Base-by-base conservation (phyloP, 2,329 filamentous ascomycete species). In the Venturia asperata region DNA sequence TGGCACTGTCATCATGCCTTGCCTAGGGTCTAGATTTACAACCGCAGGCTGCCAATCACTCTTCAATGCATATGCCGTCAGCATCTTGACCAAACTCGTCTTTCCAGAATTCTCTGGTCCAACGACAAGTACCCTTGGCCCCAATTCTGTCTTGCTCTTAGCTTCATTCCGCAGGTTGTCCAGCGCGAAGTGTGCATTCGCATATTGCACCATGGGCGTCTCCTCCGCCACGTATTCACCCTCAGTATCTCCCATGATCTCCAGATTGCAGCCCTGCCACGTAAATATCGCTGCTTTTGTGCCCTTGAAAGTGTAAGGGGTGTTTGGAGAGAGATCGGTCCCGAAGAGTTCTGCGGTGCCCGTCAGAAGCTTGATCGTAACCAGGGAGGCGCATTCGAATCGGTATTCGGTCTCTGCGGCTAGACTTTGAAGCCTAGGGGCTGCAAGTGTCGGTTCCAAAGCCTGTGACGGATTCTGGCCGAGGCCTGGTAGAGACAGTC, bases 311-410 rank as follows among this genome's bases (percentile, higher is more conserved):
- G 82, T 87, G 79, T 97, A 97, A 11, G 85, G 82, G 63, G 89
- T 88, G 65, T 88, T 89, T 11, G 85, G 83, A 13, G 92, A 92
- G 55, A 99, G 88, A 78, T 99, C 94, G 65, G 93, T 92, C 73
- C 94, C 94, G 74, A 97, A 96, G 72, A 96, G 86, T 76, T 99
- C 94, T 61, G 93, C 94, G 1, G 88, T 91, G 67, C 94, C 94
- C 42, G 65, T 52, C 65, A 91, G 78, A 34, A 97, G 81, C 79
- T 92, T 77, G 69, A 82, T 71, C 15, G 71, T 72, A 42, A 77
- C 69, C 21, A 70, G 70, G 37, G 70, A 71, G 64, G 70, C 65
- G 65, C 75, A 74, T 69, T 77, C 76, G 70, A 77, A 77, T 68
- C 76, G 76, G 68, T 74, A 77, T 73, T 82, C 80, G 45, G 78